These are phyloP conservation scores for Cercospora brassicicola DNA, from an alignment of 2,329 filamentous ascomycete genomes.

Conservation along the genomic window DNA sequence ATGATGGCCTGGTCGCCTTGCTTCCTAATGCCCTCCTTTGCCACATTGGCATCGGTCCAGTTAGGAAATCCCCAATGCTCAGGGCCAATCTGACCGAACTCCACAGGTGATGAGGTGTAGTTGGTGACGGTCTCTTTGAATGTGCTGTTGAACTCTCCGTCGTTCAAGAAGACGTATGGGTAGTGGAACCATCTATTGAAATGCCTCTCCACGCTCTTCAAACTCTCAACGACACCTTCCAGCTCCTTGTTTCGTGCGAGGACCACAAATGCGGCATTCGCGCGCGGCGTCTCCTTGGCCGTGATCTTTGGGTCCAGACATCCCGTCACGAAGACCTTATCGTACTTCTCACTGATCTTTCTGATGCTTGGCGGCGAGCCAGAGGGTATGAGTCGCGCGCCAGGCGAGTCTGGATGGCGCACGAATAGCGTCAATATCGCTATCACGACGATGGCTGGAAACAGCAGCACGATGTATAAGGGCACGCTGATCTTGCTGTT, in stretches of 20 bases:
- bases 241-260: conserved; percentile 94
- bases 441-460: conserved; percentile 86
- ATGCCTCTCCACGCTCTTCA: conserved; percentile 97
- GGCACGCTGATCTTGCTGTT: conserved; percentile 93
- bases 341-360: conserved; percentile 91
- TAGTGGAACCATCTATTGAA: conserved; percentile 99
- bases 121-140: conserved; percentile 88
- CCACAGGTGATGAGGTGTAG: conserved; percentile 81
- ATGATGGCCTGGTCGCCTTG: conserved; percentile 97
- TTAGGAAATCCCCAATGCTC: conserved; percentile 96
- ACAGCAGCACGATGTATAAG: conserved; percentile 86
- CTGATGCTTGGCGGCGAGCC: conserved; percentile 86
- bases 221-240: conserved; percentile 90
- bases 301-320: conserved; percentile 74
- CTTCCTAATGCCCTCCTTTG: conserved; percentile 92
- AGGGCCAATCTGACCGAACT: conserved; percentile 90
- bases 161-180: conserved; percentile 96
- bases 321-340: conserved; percentile 92
- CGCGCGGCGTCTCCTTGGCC: conserved; percentile 69
- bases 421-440: conserved; percentile 88
- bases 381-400: conserved; percentile 80
- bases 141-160: conserved; percentile 91
- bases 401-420: conserved; percentile 79
- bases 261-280: conserved; percentile 94
- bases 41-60: conserved; percentile 91